These are phyloP conservation scores for Aphanomyces stellatus DNA, from an alignment of 352 stramenopile genomes.

Conservation along the genomic window DNA sequence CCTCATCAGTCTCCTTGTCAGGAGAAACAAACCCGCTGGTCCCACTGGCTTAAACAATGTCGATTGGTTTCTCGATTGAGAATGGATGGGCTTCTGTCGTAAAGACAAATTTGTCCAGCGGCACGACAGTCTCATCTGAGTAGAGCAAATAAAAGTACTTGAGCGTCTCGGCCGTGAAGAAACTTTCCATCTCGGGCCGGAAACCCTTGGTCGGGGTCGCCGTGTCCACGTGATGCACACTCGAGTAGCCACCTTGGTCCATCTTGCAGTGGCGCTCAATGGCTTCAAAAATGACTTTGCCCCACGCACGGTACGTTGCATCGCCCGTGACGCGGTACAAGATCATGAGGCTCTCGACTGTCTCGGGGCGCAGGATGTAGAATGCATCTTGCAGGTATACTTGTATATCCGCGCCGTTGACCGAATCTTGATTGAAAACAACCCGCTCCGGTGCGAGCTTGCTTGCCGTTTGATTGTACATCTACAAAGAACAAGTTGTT, in stretches of 20 bases:
- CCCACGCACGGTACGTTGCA: constrained; percentile 64
- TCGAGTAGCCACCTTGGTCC: constrained; percentile 50
- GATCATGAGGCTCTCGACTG: constrained; percentile 84
- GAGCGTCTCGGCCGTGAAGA: constrained; percentile 86
- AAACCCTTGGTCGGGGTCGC: constrained; percentile 22
- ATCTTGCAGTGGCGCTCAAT: constrained; percentile 58
- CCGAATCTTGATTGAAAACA: constrained; percentile 33
- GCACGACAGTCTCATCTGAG: constrained; percentile 51
- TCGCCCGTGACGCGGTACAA: constrained; percentile 79
- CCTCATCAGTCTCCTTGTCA: too few species aligned
- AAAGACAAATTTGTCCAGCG: constrained; percentile 71
- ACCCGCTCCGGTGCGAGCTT: constrained; percentile 67
- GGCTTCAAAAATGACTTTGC: constrained; percentile 66
- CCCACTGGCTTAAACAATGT: too few species aligned
- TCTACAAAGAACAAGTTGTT: constrained; percentile 25
- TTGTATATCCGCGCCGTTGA: constrained; percentile 19
- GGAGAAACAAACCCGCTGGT: too few species aligned
- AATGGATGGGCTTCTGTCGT: constrained; percentile 81
- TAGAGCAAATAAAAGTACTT: constrained; percentile 91
- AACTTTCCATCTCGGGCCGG: constrained; percentile 69
- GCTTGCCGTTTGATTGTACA: constrained; percentile 52
- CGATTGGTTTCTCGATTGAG: constrained; percentile 27
- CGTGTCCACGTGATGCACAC: constrained; percentile 40
- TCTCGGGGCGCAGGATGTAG: constrained; percentile 79
- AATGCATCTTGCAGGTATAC: constrained; percentile 28